phyloP scores from a whole-genome alignment of 2,329 filamentous ascomycete species.

The Didymella exigua region DNA sequence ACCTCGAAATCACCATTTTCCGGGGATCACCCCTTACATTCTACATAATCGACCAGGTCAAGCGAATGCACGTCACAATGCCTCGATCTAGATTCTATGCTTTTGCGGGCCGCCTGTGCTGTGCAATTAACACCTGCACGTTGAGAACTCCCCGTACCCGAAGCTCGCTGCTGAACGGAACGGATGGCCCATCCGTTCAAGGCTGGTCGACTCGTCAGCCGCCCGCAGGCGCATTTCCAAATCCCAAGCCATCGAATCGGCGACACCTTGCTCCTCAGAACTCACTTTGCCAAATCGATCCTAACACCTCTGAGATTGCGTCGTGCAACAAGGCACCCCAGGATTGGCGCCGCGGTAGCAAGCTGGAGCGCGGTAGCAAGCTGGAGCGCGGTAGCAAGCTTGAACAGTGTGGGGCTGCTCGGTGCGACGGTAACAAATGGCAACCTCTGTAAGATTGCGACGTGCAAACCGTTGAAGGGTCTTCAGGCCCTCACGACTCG shows the following conservation, averaged over 20 bases:
- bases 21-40: constrained; percentile 3
- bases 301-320: not conserved
- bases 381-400: not conserved
- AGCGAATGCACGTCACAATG: not conserved
- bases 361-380: not conserved
- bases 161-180: too few species aligned
- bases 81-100: not conserved
- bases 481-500: not conserved
- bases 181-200: not conserved
- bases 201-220: constrained; percentile 7
- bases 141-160: too few species aligned
- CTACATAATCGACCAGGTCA: not conserved
- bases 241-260: not conserved
- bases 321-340: constrained; percentile 16
- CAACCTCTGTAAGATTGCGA: constrained; percentile 7
- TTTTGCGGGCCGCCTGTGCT: not conserved
- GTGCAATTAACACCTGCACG: not conserved
- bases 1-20: not conserved
- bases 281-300: not conserved
- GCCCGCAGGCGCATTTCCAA: not conserved
- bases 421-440: constrained; percentile 10
- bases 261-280: not conserved
- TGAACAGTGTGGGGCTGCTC: constrained; percentile 5
- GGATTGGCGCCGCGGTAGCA: not conserved
- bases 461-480: constrained; percentile 14